Base-by-base conservation (phyloP, 164 flowering plant genomes). In the Stephania cephalantha region DNA sequence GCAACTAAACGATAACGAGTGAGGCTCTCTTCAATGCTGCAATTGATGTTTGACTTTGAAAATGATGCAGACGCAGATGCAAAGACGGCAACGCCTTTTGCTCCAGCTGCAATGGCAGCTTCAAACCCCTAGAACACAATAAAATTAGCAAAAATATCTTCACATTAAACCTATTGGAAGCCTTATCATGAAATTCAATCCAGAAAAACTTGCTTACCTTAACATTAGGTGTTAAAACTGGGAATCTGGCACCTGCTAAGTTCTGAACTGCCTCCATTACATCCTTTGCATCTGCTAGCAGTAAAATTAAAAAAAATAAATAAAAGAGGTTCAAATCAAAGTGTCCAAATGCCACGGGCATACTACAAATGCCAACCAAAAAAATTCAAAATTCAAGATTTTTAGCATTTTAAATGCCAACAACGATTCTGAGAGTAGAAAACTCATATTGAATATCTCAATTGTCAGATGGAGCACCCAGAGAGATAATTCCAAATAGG, bases 31-130 rank as follows among this genome's bases (percentile, higher is more conserved):
- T 91, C 95, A 76, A 96, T 91, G 78, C 86, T 89, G 81, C 99
- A 92, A 76, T 96, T 96, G 70, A 96, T 94, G 78, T 96, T 96
- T 71, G 98, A 89, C 84, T 86, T 88, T 25, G 98, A 96, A 81
- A 96, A 96, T 10, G 97, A 86, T 73, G 94, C 98, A 42, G 99
- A 94, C 77, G 99, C 98, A 31, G 99, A 87, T 55, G 97, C 98
- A 90, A 96, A 96, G 18, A 96, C 77, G 4, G 97, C 98, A 45
- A 96, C 88, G 86, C 90, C 98, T 84, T 90, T 96, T 63, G 93
- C 98, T 78, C 99, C 99, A 73, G 97, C 94, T 74, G 92, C 94
- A 78, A 94, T 74, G 76, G 99, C 98, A 20, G 99, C 93, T 84
- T 86, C 90, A 83, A 94, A 94, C 42, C 99, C 98, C 98, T 96